phyloP scores from a whole-genome alignment of 2,329 filamentous ascomycete genomes.

The Zymoseptoria tritici region DNA sequence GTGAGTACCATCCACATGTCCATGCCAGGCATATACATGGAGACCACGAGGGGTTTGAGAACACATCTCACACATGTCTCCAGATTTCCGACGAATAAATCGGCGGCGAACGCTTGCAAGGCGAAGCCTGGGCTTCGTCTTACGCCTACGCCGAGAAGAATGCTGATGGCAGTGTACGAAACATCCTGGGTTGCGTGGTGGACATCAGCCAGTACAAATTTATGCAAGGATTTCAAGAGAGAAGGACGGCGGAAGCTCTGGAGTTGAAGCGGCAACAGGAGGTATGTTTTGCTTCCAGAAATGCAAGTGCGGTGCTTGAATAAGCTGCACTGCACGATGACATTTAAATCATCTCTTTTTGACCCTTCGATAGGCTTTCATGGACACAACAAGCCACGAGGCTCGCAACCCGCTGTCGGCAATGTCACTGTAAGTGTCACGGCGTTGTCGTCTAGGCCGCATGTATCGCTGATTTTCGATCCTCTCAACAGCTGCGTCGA shows the following conservation, averaged over 20 bases:
- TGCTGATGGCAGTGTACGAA: constrained; percentile 17
- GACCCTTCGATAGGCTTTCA: constrained; percentile 26
- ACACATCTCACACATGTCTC: constrained; percentile 9
- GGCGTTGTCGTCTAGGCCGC: no score
- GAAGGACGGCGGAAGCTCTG: constrained; percentile 31
- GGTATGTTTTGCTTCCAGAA: no score
- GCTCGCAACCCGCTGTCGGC: constrained; percentile 38
- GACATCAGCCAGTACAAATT: constrained; percentile 36
- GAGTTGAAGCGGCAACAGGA: constrained; percentile 27
- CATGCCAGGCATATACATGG: no score
- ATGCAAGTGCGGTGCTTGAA: no score
- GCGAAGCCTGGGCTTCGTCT: constrained; percentile 6
- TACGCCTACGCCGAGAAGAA: constrained; percentile 7
- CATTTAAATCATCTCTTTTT: no score
- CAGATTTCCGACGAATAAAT: constrained; percentile 6
- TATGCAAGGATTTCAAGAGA: constrained; percentile 32
- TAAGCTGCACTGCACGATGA: no score
- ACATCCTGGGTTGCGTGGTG: constrained; percentile 33
- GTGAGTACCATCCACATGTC: no score
- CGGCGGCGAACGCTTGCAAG: constrained; percentile 6
- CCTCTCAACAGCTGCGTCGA: no score
- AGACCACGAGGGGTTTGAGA: no score
- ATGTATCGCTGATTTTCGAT: no score
- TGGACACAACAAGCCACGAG: constrained; percentile 33
- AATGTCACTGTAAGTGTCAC: constrained; percentile 38